Evolutionary conservation across 139 green algal genomes (phyloP).

Genomic region (Trebouxia sp.): DNA sequence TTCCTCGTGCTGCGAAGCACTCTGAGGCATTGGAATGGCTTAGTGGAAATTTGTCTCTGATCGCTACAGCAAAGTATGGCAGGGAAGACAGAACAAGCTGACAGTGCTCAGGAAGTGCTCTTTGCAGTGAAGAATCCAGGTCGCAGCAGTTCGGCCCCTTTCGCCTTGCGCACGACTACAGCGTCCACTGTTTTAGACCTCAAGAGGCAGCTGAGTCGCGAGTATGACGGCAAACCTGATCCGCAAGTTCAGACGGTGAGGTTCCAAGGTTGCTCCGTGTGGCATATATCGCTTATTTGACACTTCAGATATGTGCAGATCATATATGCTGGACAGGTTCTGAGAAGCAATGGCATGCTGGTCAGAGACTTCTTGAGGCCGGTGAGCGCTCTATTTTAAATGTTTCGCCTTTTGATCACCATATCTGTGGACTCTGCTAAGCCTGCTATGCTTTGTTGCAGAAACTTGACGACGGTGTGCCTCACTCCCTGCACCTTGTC

Average conservation of each 20-base stretch:
- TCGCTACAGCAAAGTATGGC: too few relatives aligned
- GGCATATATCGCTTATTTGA: too few relatives aligned
- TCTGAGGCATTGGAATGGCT: too few relatives aligned
- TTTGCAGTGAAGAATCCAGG: neutral
- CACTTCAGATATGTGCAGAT: conserved; percentile 14
- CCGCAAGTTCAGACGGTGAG: conserved; percentile 9
- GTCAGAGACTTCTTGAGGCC: conserved; percentile 6
- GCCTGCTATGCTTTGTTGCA: neutral
- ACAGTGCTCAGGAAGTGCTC: too few relatives aligned
- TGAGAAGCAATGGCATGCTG: neutral
- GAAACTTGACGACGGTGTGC: neutral
- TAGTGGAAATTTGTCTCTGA: too few relatives aligned
- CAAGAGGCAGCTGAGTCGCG: neutral
- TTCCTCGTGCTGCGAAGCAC: too few relatives aligned
- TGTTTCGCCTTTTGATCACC: too few relatives aligned
- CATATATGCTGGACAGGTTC: conserved; percentile 17
- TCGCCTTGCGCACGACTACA: neutral
- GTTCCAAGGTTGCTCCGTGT: too few relatives aligned
- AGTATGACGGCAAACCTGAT: neutral
- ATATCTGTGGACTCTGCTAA: too few relatives aligned
- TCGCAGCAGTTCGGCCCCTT: neutral
- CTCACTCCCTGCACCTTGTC: neutral
- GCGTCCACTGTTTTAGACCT: neutral
- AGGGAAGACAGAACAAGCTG: too few relatives aligned
- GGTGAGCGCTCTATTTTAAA: neutral